A percentile compares a stretch with the other conserved stretches of the same genome.
These are phyloP conservation scores for Casuarina equisetifolia DNA, from an alignment of 306 rosid species.

Conservation along the genomic window DNA sequence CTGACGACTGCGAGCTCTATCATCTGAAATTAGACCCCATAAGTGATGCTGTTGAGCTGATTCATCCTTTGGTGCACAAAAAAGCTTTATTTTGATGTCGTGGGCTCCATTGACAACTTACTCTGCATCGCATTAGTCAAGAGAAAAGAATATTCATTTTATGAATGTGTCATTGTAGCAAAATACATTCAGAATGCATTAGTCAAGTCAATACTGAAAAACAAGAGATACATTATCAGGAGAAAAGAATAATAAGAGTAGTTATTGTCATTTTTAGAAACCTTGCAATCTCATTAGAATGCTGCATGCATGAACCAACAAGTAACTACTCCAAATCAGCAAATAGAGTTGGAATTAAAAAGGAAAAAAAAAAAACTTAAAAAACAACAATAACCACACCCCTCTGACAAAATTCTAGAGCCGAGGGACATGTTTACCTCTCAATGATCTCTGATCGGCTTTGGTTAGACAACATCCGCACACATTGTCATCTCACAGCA, in stretches of 20 bases:
- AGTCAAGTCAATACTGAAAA: neutral
- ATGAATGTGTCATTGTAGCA: neutral
- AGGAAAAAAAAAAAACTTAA: neutral
- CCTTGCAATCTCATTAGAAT: neutral
- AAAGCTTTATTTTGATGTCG: too few relatives aligned
- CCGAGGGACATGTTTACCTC: slow-evolving; percentile 40
- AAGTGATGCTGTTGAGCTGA: too few relatives aligned
- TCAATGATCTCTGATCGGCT: slow-evolving; percentile 68
- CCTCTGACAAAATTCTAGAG: slow-evolving; percentile 4
- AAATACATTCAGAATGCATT: neutral
- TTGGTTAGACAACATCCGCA: slow-evolving; percentile 74
- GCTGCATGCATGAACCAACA: neutral
- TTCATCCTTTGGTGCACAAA: too few relatives aligned
- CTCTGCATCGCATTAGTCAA: too few relatives aligned
- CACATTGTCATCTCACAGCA: neutral
- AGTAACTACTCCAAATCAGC: neutral
- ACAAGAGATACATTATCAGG: neutral
- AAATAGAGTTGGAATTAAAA: neutral
- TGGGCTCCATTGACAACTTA: too few relatives aligned
- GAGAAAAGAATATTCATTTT: neutral
- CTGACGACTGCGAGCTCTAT: too few relatives aligned
- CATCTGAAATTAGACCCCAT: too few relatives aligned
- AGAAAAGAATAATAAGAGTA: neutral
- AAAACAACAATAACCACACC: neutral
- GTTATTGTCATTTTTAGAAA: neutral